These are phyloP conservation scores for Salix suchowensis DNA, from an alignment of 345 rosid species.

Conservation along the genomic window DNA sequence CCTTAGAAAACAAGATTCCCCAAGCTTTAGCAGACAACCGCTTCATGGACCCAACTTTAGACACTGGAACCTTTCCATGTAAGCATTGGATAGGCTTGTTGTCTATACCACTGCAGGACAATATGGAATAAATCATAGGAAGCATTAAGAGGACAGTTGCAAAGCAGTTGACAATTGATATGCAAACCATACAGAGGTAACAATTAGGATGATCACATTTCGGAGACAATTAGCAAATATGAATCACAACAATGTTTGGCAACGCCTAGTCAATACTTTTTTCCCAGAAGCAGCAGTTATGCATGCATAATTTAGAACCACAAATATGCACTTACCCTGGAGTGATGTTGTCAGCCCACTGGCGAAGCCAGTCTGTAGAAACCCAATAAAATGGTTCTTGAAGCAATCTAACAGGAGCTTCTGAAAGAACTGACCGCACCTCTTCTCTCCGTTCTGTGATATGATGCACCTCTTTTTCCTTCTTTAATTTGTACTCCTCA, in stretches of 20 bases:
- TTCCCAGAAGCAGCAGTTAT: neutral
- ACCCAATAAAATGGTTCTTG: conserved; percentile 75
- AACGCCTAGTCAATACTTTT: neutral
- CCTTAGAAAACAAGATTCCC: conserved; percentile 70
- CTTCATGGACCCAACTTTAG: conserved; percentile 70
- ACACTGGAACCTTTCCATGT: conserved; percentile 76
- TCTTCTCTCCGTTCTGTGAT: conserved; percentile 68
- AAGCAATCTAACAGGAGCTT: conserved; percentile 67
- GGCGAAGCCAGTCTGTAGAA: conserved; percentile 87
- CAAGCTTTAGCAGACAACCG: conserved; percentile 74
- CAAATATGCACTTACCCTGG: conserved; percentile 55
- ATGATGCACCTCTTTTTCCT: conserved; percentile 48
- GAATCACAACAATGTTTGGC: conserved; percentile 1
- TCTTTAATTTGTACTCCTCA: conserved; percentile 51
- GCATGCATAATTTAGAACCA: conserved; percentile 1
- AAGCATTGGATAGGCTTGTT: conserved; percentile 69
- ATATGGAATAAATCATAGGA: neutral
- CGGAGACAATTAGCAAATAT: neutral
- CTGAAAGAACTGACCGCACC: conserved; percentile 76
- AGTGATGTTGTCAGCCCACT: conserved; percentile 73
- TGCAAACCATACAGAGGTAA: neutral
- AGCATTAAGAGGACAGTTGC: neutral
- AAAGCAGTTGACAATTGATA: neutral
- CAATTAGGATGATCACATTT: neutral
- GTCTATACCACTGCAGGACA: conserved; percentile 53